These are phyloP conservation scores for Sporothrix schenckii DNA, from an alignment of 2,329 filamentous ascomycete genomes.

Conservation along the genomic window DNA sequence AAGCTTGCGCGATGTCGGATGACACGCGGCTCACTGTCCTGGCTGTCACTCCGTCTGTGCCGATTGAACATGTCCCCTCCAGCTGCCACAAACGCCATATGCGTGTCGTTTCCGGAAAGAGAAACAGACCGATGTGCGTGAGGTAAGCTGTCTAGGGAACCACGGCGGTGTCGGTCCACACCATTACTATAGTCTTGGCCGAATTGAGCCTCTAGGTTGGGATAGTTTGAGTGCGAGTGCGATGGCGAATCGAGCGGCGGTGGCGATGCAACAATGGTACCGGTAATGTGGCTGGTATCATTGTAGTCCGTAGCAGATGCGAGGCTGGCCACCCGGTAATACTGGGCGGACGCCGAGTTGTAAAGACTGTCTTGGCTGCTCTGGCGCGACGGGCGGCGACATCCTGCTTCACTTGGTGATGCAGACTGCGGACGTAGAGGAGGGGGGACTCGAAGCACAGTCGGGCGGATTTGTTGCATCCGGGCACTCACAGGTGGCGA, in stretches of 20 bases:
- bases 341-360: slow-evolving; percentile 25
- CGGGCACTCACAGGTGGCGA: slow-evolving; percentile 51
- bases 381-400: slow-evolving; percentile 38
- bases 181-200: slow-evolving; percentile 35
- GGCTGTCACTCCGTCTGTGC: not conserved
- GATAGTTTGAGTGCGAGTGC: not conserved
- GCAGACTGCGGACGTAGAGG: slow-evolving; percentile 46
- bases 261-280: slow-evolving; percentile 20
- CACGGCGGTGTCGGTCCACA: slow-evolving; percentile 36
- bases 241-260: not conserved
- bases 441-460: slow-evolving; percentile 43
- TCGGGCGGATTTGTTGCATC: slow-evolving; percentile 44
- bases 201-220: slow-evolving; percentile 41
- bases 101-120: not conserved
- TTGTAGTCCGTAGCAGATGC: not conserved
- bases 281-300: not conserved
- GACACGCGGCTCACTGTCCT: slow-evolving; percentile 28
- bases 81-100: not conserved
- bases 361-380: slow-evolving; percentile 42
- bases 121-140: slow-evolving; percentile 9
- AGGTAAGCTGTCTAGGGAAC: slow-evolving; percentile 35
- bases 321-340: not conserved
- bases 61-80: not conserved
- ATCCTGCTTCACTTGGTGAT: slow-evolving; percentile 36
- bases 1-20: slow-evolving; percentile 44